Percentiles rank a stretch among this genome's conserved stretches.
These are phyloP conservation scores for Lizonia empirigonia DNA, from an alignment of 2,329 filamentous ascomycete species.

Conservation along the genomic window DNA sequence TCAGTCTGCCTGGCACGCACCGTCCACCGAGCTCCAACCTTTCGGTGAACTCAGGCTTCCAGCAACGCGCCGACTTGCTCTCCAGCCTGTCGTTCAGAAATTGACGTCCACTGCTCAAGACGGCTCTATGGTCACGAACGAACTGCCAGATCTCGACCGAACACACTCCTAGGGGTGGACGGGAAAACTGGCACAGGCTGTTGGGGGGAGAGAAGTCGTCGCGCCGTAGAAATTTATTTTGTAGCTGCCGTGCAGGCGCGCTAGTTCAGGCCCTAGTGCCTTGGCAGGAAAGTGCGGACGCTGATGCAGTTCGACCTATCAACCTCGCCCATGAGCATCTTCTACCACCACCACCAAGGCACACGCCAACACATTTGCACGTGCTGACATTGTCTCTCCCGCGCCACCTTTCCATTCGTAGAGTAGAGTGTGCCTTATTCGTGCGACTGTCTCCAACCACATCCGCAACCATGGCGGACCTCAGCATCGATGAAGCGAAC, in stretches of 20 bases:
- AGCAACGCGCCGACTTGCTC: conserved; percentile 67
- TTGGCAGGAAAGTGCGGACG: conserved; percentile 19
- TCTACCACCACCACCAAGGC: neutral
- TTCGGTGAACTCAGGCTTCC: conserved; percentile 57
- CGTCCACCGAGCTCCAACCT: conserved; percentile 48
- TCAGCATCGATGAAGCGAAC: conserved; percentile 85
- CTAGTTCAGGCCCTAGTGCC: conserved; percentile 29
- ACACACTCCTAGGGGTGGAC: conserved; percentile 60
- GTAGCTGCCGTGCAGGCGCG: conserved; percentile 24
- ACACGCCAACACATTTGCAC: neutral
- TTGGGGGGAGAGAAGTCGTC: conserved; percentile 52
- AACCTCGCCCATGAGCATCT: neutral
- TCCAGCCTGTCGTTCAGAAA: conserved; percentile 97
- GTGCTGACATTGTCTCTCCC: too few relatives aligned
- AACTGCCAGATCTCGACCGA: conserved; percentile 85
- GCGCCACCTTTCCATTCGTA: too few relatives aligned
- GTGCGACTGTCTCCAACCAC: neutral
- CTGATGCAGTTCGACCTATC: neutral
- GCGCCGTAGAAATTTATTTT: conserved; percentile 38
- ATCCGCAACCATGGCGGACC: conserved; percentile 37
- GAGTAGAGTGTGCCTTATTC: too few relatives aligned
- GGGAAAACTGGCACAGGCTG: conserved; percentile 89
- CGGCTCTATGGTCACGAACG: conserved; percentile 76
- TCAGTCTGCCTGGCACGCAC: conserved; percentile 45
- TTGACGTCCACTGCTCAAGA: conserved; percentile 75